These are phyloP conservation scores for Phyllosticta paracitricarpa DNA, from an alignment of 2,329 filamentous ascomycete genomes.

Conservation along the genomic window DNA sequence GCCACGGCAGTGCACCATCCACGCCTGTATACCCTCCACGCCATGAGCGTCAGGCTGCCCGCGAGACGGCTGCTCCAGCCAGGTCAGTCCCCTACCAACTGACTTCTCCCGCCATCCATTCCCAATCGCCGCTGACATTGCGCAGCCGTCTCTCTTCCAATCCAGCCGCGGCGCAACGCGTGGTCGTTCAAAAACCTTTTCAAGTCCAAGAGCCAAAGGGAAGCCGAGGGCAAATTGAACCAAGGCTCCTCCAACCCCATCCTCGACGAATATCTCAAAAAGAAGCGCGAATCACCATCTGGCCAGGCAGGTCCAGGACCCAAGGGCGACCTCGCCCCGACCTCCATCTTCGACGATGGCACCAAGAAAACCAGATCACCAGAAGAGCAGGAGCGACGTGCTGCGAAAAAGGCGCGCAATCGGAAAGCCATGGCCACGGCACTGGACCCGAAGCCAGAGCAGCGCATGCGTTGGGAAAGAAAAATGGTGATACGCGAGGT, in stretches of 20 bases:
- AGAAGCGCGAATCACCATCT: conserved; percentile 7
- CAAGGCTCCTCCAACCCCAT: conserved; percentile 40
- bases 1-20: neutral
- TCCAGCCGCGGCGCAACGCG: neutral
- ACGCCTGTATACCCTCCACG: conserved; percentile 14
- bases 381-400: conserved; percentile 11
- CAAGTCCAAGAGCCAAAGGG: neutral
- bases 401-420: conserved; percentile 17
- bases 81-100: conserved; percentile 40
- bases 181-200: conserved; percentile 4
- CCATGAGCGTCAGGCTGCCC: conserved; percentile 58
- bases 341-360: conserved; percentile 44
- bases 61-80: conserved; percentile 50
- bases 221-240: neutral
- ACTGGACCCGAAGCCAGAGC: conserved; percentile 65
- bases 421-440: conserved; percentile 49
- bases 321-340: conserved; percentile 35
- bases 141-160: conserved; percentile 6
- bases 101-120: neutral
- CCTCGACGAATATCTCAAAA: conserved; percentile 47
- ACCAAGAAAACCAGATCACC: neutral
- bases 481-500: conserved; percentile 75
- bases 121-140: neutral
- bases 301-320: conserved; percentile 13
- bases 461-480: conserved; percentile 66